Conservation (phyloP, 2,329 filamentous ascomycete species). For the Pseudogymnoascus sp. region DNA sequence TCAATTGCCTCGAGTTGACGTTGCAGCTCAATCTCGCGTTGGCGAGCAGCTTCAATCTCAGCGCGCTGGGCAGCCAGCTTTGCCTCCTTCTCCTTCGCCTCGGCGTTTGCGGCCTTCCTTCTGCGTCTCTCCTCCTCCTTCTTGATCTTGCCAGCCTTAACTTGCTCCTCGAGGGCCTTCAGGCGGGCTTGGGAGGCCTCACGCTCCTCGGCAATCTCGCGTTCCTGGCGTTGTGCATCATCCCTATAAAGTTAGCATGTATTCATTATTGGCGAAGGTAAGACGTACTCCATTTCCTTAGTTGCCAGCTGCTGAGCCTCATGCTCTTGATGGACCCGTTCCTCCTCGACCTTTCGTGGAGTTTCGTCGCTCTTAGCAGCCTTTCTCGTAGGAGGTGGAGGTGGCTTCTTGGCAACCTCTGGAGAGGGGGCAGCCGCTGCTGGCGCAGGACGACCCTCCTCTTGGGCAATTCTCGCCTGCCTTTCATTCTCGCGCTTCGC, state of each 20-base stretch:
- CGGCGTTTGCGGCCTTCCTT: conserved; percentile 79
- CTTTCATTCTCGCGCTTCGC: conserved; percentile 79
- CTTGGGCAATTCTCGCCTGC: conserved; percentile 41
- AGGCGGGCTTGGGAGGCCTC: conserved; percentile 76
- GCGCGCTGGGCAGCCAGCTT: conserved; percentile 77
- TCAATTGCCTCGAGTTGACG: conserved; percentile 71
- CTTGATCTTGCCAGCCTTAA: conserved; percentile 85
- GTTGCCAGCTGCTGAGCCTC: conserved; percentile 67
- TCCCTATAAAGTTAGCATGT: conserved; percentile 46
- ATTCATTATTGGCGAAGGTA: neutral
- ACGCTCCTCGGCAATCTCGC: conserved; percentile 71
- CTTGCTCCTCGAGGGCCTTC: conserved; percentile 86
- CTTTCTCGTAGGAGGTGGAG: conserved; percentile 76
- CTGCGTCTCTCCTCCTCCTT: conserved; percentile 93
- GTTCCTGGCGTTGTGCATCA: conserved; percentile 66
- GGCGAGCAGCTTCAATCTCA: conserved; percentile 84
- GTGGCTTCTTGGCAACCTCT: conserved; percentile 53
- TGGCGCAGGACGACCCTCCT: conserved; percentile 27
- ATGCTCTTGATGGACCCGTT: conserved; percentile 62
- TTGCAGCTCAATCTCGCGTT: conserved; percentile 83
- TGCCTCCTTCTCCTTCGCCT: conserved; percentile 81
- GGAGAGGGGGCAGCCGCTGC: conserved; percentile 17
- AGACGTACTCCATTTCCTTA: conserved; percentile 72
- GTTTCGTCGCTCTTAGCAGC: conserved; percentile 53
- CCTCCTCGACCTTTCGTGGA: conserved; percentile 56